Base-by-base conservation (phyloP, 2,329 filamentous ascomycete species). In the Microdochium bolleyi region DNA sequence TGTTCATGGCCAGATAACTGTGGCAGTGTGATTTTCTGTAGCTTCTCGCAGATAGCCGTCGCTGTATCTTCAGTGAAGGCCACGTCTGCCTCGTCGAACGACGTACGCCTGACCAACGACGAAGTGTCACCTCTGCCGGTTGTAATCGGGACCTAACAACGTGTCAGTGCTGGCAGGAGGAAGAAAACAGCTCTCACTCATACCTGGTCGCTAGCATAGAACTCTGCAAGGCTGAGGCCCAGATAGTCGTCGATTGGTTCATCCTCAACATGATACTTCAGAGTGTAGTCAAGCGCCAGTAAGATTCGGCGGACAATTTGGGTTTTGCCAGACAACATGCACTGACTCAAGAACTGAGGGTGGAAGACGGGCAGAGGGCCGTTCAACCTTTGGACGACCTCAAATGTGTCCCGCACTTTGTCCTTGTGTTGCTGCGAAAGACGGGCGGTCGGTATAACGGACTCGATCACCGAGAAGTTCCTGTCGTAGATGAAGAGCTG, bases 281-380 rank as follows among this genome's bases (percentile, higher is more conserved):
- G 71, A 14, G 82, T 86, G 60, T 84, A 82, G 61, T 91, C 79
- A 22, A 99, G 73, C 5, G 81, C 81, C 51, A 88, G 73, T 25
- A 97, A 69, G 10, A 96, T 83, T 10, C 76, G 77, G 58, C 90
- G 85, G 2, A 94, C 89, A 5, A 90, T 68, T 3, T 70, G 66
- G 32, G 79, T 78, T 64, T 95, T 95, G 1, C 92, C 92, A 21
- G 85, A 80, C 24, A 96, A 74, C 37, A 95, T 89, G 61, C 88
- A 92, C 66, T 96, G 89, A 51, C 88, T 87, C 24, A 97, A 71
- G 54, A 96, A 89, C 62, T 95, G 90, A 0, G 94, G 94, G 62
- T 99, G 92, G 61, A 95, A 99, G 2, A 95, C 78, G 0, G 94
- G 90, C 7, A 97, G 73, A 2, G 92, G 88, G 0, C 90, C 89